Conservation (phyloP, 805 yeast genomes). For the Millerozyma miso region DNA sequence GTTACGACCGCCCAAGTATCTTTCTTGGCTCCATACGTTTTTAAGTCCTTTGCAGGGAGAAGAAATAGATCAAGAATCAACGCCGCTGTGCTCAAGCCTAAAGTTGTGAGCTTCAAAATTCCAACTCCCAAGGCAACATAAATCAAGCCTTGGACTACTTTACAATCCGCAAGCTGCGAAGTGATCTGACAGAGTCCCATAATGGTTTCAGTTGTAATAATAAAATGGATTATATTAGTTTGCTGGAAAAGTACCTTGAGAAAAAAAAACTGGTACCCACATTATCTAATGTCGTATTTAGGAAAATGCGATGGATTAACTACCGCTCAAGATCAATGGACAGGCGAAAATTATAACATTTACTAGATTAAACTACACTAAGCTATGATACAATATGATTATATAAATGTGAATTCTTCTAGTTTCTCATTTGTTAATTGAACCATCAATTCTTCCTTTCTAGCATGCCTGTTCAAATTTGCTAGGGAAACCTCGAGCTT, state of each 20-base stretch:
- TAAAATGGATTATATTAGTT: too few relatives aligned
- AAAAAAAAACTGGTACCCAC: too few relatives aligned
- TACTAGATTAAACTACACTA: constrained; percentile 1
- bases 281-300: neutral
- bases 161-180: constrained; percentile 10
- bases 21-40: constrained; percentile 67
- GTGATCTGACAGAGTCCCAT: constrained; percentile 10
- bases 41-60: constrained; percentile 55
- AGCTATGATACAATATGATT: constrained; percentile 4
- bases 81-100: constrained; percentile 46
- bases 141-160: constrained; percentile 13
- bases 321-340: too few relatives aligned
- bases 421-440: constrained; percentile 44
- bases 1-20: constrained; percentile 93
- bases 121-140: constrained; percentile 54
- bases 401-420: constrained; percentile 45
- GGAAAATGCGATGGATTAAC: too few relatives aligned
- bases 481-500: constrained; percentile 16
- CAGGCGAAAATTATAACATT: neutral
- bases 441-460: constrained; percentile 31
- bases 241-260: too few relatives aligned
- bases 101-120: constrained; percentile 50
- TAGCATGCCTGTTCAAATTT: constrained; percentile 20
- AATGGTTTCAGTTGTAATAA: neutral
- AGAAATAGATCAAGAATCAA: constrained; percentile 60